Percentiles rank a stretch among this genome's conserved stretches.
These are phyloP conservation scores for Ziziphus jujuba DNA, from an alignment of 306 rosid genomes.

Conservation along the genomic window DNA sequence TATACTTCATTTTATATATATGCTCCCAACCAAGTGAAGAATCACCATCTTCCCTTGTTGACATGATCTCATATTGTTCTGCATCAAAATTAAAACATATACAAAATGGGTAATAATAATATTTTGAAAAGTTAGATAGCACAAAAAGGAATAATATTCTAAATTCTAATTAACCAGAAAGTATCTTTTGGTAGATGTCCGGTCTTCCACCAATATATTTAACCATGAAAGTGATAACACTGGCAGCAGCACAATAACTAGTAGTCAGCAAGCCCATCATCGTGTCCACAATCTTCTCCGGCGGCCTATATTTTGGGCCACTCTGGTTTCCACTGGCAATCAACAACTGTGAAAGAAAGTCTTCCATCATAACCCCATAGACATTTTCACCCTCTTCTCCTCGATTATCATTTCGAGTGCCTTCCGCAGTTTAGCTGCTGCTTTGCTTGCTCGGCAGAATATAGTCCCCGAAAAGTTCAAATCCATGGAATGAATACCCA, in stretches of 20 bases:
- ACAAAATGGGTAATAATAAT: too few species aligned
- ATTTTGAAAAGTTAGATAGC: too few species aligned
- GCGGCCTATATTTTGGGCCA: too few species aligned
- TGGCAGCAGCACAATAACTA: slow-evolving; percentile 32
- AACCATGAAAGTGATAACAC: slow-evolving; percentile 45
- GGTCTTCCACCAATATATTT: slow-evolving; percentile 47
- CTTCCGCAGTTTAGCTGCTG: slow-evolving; percentile 33
- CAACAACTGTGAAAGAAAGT: slow-evolving; percentile 32
- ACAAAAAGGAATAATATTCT: too few species aligned
- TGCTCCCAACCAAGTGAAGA: slow-evolving; percentile 15
- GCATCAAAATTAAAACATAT: not conserved
- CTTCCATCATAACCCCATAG: slow-evolving; percentile 35
- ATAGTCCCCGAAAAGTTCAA: slow-evolving; percentile 43
- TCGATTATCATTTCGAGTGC: slow-evolving; percentile 27
- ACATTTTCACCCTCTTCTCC: slow-evolving; percentile 38
- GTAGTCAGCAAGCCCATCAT: slow-evolving; percentile 52
- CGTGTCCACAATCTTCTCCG: slow-evolving; percentile 29
- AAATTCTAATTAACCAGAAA: too few species aligned
- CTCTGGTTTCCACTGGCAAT: slow-evolving; percentile 33
- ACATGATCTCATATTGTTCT: slow-evolving; percentile 27
- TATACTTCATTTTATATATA: slow-evolving; percentile 27
- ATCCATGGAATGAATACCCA: slow-evolving; percentile 36
- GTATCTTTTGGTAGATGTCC: slow-evolving; percentile 42
- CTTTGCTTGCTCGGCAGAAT: slow-evolving; percentile 34
- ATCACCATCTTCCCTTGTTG: not conserved